These are phyloP conservation scores for Fraxinus platypoda DNA, from an alignment of 305 asterid genomes.

Conservation along the genomic window DNA sequence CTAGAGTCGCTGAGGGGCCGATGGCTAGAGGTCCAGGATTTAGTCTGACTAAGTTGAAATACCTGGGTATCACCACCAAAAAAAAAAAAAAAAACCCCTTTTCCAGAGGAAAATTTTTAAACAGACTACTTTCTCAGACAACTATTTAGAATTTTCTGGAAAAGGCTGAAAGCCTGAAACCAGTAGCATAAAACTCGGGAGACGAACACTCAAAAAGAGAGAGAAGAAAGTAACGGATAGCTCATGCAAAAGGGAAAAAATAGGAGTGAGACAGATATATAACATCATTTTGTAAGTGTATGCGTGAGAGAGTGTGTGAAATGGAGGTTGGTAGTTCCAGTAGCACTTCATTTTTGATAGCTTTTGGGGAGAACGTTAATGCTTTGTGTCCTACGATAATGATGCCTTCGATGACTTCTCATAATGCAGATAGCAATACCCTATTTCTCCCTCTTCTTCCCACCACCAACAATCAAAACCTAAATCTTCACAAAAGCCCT, in stretches of 20 bases:
- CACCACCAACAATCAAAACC: background rate
- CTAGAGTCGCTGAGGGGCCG: no score
- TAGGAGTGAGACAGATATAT: background rate
- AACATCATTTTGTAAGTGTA: background rate
- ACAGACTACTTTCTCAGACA: background rate
- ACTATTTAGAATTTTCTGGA: slow-evolving; percentile 1
- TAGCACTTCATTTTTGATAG: background rate
- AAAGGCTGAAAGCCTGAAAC: slow-evolving; percentile 8
- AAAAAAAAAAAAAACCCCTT: no score
- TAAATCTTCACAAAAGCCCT: background rate
- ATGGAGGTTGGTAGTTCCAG: slow-evolving; percentile 9
- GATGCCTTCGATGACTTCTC: background rate
- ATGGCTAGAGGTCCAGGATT: no score
- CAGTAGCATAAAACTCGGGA: slow-evolving; percentile 13
- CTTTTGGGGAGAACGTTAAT: slow-evolving; percentile 11
- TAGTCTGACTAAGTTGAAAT: no score
- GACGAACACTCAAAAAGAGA: background rate
- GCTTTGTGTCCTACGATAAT: slow-evolving; percentile 1
- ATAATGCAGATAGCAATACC: slow-evolving; percentile 2
- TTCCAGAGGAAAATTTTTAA: background rate
- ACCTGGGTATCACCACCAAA: no score
- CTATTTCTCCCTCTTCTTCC: background rate
- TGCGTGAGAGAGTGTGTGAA: background rate
- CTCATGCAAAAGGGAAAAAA: background rate
- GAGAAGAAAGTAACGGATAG: background rate